Conservation (phyloP, 495 filamentous ascomycete species). For the Xylaria sp. region DNA sequence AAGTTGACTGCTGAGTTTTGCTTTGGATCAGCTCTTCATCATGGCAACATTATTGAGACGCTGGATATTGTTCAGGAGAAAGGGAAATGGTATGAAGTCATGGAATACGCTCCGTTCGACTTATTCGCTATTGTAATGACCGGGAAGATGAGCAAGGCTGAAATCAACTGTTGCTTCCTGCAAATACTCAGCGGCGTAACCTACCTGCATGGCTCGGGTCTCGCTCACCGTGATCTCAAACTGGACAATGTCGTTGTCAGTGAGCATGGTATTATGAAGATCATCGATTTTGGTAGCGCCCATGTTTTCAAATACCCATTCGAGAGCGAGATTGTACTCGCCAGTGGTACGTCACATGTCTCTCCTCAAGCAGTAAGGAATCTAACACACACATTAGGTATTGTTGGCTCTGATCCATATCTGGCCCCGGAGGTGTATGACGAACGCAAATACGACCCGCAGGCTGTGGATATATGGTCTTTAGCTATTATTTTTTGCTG, state of each 20-base stretch:
- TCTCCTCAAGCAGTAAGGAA: background rate
- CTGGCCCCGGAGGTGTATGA: conserved; percentile 97
- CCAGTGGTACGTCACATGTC: conserved; percentile 70
- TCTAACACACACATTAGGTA: conserved; percentile 61
- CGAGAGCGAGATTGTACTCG: conserved; percentile 86
- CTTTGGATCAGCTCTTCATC: conserved; percentile 94
- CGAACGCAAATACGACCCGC: conserved; percentile 91
- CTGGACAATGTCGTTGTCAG: conserved; percentile 98
- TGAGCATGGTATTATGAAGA: conserved; percentile 97
- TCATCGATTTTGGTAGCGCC: conserved; percentile 98
- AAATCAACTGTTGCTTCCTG: conserved; percentile 88
- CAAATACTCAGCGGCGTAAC: conserved; percentile 96
- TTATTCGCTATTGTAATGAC: conserved; percentile 99
- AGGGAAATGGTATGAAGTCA: conserved; percentile 96
- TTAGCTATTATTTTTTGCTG: conserved; percentile 98
- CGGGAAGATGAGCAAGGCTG: conserved; percentile 93
- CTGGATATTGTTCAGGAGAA: conserved; percentile 97
- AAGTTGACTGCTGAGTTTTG: conserved; percentile 99
- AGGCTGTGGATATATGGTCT: conserved; percentile 96
- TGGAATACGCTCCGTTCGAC: conserved; percentile 99
- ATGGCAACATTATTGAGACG: conserved; percentile 98
- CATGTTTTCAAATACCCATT: conserved; percentile 98
- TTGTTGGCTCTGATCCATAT: conserved; percentile 97
- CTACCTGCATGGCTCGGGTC: conserved; percentile 95
- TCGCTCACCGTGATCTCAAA: conserved; percentile 96